These are phyloP conservation scores for Elongisporangium prolatum DNA, from an alignment of 352 stramenopile species.

Conservation along the genomic window DNA sequence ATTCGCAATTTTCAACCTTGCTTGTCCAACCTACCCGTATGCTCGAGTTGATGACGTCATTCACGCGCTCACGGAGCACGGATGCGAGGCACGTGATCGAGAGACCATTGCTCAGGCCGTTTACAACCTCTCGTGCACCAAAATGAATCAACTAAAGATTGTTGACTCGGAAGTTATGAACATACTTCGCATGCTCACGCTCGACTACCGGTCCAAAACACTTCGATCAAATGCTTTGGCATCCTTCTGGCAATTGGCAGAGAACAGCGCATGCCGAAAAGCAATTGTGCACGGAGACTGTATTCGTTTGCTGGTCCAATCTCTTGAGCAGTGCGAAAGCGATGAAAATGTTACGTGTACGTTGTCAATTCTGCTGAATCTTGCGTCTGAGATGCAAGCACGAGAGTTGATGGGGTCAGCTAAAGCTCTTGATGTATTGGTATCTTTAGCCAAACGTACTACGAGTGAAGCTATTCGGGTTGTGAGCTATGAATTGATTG, in stretches of 20 bases:
- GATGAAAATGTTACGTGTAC: constrained; percentile 37
- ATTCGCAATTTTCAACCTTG: constrained; percentile 66
- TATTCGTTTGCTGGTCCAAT: constrained; percentile 36
- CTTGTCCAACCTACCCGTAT: constrained; percentile 61
- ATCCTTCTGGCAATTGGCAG: constrained; percentile 46
- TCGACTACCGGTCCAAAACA: constrained; percentile 14
- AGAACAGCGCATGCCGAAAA: constrained; percentile 42
- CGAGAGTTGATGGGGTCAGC: constrained; percentile 37
- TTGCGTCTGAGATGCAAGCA: constrained; percentile 23
- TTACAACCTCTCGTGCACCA: constrained; percentile 64
- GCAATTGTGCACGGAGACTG: constrained; percentile 42
- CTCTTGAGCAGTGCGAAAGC: constrained; percentile 10
- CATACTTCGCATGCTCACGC: constrained; percentile 31
- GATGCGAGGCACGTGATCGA: constrained; percentile 30
- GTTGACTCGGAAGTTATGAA: constrained; percentile 40
- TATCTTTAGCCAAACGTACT: constrained; percentile 15
- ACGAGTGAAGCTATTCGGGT: constrained; percentile 10
- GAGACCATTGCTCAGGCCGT: constrained; percentile 47
- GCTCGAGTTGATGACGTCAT: constrained; percentile 62
- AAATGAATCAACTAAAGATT: constrained; percentile 64
- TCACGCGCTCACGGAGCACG: constrained; percentile 48
- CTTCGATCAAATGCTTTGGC: constrained; percentile 44
- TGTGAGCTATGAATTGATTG: constrained; percentile 45
- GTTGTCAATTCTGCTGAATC: constrained; percentile 28
- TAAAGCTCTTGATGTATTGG: constrained; percentile 33